phyloP scores from a whole-genome alignment of 2,329 filamentous ascomycete species.

The Pleurostoma richardsiae region DNA sequence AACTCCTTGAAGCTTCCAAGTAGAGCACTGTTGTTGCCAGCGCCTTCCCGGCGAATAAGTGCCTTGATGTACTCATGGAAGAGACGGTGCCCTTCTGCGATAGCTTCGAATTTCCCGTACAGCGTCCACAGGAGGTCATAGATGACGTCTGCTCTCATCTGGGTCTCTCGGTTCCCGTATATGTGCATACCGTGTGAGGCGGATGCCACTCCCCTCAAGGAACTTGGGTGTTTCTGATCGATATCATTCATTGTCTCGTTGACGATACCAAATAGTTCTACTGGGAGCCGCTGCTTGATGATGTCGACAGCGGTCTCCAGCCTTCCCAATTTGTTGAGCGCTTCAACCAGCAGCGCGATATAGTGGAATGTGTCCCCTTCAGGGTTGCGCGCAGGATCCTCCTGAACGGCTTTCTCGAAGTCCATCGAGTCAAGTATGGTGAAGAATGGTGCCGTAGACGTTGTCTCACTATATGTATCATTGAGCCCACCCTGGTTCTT shows the following conservation, averaged over 20 bases:
- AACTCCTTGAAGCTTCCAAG: constrained; percentile 90
- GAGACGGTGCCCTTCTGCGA: constrained; percentile 90
- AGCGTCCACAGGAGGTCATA: constrained; percentile 88
- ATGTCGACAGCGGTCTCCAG: constrained; percentile 83
- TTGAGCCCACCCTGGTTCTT: constrained; percentile 54
- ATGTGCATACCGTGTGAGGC: constrained; percentile 54
- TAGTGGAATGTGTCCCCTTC: constrained; percentile 96
- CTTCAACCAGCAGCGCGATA: constrained; percentile 79
- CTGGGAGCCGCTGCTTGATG: constrained; percentile 86
- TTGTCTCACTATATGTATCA: constrained; percentile 41
- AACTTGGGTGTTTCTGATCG: constrained; percentile 85
- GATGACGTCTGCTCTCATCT: constrained; percentile 77
- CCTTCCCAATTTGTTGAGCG: constrained; percentile 82
- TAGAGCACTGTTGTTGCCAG: constrained; percentile 58
- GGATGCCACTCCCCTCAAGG: constrained; percentile 53
- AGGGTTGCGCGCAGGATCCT: constrained; percentile 89
- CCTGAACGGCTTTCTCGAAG: constrained; percentile 58
- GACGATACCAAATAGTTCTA: constrained; percentile 89
- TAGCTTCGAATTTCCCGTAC: constrained; percentile 95
- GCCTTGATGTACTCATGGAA: constrained; percentile 88
- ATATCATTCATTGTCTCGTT: constrained; percentile 94
- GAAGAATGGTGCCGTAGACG: constrained; percentile 49
- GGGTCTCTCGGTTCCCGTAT: constrained; percentile 65
- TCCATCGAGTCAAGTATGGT: constrained; percentile 56
- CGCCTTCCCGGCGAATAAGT: constrained; percentile 76